phyloP scores from a whole-genome alignment of 2,329 filamentous ascomycete species.

The Calonectria honghensis region DNA sequence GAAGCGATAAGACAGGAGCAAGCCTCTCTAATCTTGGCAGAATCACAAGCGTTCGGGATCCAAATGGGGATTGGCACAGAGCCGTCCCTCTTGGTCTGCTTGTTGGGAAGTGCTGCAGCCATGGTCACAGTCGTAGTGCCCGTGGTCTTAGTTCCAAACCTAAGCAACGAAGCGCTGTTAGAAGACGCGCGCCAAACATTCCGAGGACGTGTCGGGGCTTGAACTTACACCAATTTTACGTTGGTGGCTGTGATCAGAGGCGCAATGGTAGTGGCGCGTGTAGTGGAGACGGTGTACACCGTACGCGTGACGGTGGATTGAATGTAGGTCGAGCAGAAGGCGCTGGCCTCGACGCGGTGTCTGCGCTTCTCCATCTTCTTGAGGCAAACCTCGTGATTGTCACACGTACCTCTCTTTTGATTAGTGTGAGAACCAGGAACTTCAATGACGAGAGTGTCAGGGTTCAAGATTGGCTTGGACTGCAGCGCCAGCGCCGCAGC shows the following conservation, averaged over 20 bases:
- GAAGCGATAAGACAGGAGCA: conserved; percentile 10
- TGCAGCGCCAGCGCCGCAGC: conserved; percentile 22
- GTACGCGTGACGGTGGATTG: conserved; percentile 1
- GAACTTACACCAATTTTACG: conserved; percentile 14
- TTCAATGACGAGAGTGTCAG: conserved; percentile 18
- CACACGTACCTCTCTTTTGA: conserved; percentile 1
- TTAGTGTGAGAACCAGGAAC: not conserved
- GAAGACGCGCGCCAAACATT: not conserved
- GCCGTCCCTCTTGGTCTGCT: not conserved
- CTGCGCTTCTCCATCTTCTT: not conserved
- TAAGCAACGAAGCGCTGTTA: not conserved
- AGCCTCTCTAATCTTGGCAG: not conserved
- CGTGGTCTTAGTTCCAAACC: conserved; percentile 13
- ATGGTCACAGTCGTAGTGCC: conserved; percentile 9
- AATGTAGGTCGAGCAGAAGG: not conserved
- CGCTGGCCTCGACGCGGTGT: not conserved
- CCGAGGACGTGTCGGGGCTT: too few species aligned
- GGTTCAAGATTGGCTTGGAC: conserved; percentile 9
- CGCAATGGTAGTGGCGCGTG: not conserved
- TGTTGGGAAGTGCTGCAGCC: not conserved
- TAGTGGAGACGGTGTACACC: not conserved
- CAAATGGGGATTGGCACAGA: not conserved
- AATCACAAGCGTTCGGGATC: not conserved
- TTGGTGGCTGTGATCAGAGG: not conserved
- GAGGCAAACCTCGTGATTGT: not conserved